Evolutionary conservation across 805 yeast species (phyloP), one percentile per base, ranked within the genome.

Genomic region (Danielia oregonensis): DNA sequence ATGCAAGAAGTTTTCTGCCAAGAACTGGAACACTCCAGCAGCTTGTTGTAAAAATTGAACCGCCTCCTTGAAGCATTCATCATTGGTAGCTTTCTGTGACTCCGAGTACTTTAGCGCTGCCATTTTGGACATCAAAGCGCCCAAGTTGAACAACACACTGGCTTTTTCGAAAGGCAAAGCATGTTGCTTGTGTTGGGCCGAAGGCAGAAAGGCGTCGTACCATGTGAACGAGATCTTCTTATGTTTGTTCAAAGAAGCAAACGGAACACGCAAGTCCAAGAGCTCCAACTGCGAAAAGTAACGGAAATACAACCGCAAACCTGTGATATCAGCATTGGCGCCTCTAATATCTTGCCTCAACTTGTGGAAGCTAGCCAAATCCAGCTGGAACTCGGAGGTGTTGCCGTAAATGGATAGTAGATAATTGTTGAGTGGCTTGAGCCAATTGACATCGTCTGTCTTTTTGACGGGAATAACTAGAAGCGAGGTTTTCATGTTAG

Each of bases 131-230:
- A 81, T 60, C 2, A 79, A 49, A 0, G 86, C 71, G 1, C 79
- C 96, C 33, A 89, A 60, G 51, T 89, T 89, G 69, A 81, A 91
- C 34, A 93, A 66, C 2, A 82, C 64, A 17, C 84, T 76, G 0
- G 96, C 96, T 61, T 91, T 91, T 52, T 91, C 98, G 53, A 86
- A 88, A 0, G 96, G 87, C 28, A 86, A 51, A 0, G 96, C 82
- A 49, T 74, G 75, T 54, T 89, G 96, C n/a, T 82, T 67, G 40
- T 72, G 72, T 10, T 69, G 60, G 1, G 66, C 59, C 0, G 61
- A 39, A 5, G 57, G 49, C 6, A 63, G 62, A 51, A 79, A 85
- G 4, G 93, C 82, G 53, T 89, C 95, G 44, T 63, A 61, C 97
- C 97, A 91, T 0, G 77, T 70, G 55, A 89, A 91, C 35, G 73